Conservation (phyloP, 139 green algal species). For the Chlorella sp. region DNA sequence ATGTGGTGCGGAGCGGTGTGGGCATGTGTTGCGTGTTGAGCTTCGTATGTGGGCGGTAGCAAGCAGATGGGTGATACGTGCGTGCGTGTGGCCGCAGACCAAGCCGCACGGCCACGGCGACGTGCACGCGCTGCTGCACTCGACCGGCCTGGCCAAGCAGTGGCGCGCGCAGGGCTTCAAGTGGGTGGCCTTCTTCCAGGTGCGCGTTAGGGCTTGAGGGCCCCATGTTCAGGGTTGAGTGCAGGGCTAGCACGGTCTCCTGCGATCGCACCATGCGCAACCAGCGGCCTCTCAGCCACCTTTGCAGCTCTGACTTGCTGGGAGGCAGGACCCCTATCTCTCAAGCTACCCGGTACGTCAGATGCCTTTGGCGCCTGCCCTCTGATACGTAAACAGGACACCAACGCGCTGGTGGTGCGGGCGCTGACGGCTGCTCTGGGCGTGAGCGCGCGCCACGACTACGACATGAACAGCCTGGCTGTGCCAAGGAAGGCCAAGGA, state of each 20-base stretch:
- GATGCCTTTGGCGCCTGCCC: background rate
- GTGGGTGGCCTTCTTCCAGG: conserved; percentile 97
- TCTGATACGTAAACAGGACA: conserved; percentile 70
- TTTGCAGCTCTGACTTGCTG: too few relatives aligned
- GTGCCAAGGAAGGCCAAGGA: conserved; percentile 83
- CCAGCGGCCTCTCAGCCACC: too few relatives aligned
- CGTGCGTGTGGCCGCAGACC: conserved; percentile 60
- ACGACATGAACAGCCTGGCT: conserved; percentile 91
- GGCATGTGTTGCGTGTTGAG: too few relatives aligned
- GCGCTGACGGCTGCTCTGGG: conserved; percentile 81
- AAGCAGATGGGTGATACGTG: too few relatives aligned
- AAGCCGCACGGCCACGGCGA: conserved; percentile 99
- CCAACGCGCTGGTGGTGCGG: conserved; percentile 92
- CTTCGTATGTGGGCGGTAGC: too few relatives aligned
- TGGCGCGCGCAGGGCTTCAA: conserved; percentile 72
- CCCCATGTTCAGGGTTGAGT: too few relatives aligned
- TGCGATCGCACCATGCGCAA: too few relatives aligned
- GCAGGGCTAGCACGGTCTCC: too few relatives aligned
- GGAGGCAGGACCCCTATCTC: too few relatives aligned
- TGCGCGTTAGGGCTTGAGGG: conserved; percentile 8
- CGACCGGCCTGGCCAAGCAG: conserved; percentile 52
- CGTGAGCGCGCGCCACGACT: conserved; percentile 59
- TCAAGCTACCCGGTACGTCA: too few relatives aligned
- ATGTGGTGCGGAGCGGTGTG: too few relatives aligned
- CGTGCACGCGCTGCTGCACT: conserved; percentile 91